phyloP scores from a whole-genome alignment of 495 filamentous ascomycete species.

The Penicillium egyptiacum region DNA sequence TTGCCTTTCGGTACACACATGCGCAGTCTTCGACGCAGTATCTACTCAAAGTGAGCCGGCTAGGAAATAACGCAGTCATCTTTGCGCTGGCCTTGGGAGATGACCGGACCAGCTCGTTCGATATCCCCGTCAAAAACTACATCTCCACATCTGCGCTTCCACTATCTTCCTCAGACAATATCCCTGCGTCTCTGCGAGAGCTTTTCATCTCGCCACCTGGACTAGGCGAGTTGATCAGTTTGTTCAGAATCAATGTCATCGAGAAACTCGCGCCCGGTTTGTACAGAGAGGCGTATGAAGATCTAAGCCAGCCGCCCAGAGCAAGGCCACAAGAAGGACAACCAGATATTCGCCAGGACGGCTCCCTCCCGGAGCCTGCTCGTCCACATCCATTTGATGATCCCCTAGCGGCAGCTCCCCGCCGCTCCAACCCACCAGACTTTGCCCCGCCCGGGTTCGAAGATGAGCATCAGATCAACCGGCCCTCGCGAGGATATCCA shows the following conservation, averaged over 20 bases:
- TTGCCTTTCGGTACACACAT: conserved; percentile 86
- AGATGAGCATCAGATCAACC: conserved; percentile 84
- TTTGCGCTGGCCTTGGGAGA: conserved; percentile 75
- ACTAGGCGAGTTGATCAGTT: conserved; percentile 62
- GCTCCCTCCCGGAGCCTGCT: conserved; percentile 55
- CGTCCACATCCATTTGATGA: conserved; percentile 67
- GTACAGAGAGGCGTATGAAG: conserved; percentile 75
- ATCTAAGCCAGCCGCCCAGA: conserved; percentile 34
- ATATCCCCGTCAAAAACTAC: conserved; percentile 73
- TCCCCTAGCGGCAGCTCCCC: conserved; percentile 61
- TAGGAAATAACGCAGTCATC: conserved; percentile 81
- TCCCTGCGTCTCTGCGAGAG: conserved; percentile 54
- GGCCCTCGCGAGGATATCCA: conserved; percentile 57
- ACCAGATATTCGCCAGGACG: conserved; percentile 53
- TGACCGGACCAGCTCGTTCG: conserved; percentile 76
- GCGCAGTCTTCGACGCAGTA: conserved; percentile 85
- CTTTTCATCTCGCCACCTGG: conserved; percentile 72
- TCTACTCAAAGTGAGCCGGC: conserved; percentile 74
- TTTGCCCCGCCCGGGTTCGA: conserved; percentile 89
- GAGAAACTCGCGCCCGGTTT: conserved; percentile 75
- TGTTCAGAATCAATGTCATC: conserved; percentile 75
- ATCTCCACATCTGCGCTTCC: conserved; percentile 63
- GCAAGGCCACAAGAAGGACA: conserved; percentile 35
- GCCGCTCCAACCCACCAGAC: conserved; percentile 68
- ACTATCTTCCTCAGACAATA: conserved; percentile 39